These are phyloP conservation scores for Penicillium robsamsonii DNA, from an alignment of 495 filamentous ascomycete genomes.

Conservation along the genomic window DNA sequence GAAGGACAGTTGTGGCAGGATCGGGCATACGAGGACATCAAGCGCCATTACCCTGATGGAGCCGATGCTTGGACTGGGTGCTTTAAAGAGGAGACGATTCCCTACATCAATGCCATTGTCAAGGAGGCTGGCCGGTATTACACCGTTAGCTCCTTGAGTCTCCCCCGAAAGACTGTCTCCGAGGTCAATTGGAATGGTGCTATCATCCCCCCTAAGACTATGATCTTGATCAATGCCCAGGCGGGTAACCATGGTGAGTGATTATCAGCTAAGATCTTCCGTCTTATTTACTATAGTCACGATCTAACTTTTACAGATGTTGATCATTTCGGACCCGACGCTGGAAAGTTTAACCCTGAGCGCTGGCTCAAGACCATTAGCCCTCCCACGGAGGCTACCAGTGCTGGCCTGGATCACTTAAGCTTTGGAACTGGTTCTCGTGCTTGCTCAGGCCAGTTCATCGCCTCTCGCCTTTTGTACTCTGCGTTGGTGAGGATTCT, in stretches of 20 bases:
- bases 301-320: slow-evolving; percentile 30
- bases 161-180: slow-evolving; percentile 50
- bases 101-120: slow-evolving; percentile 49
- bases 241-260: slow-evolving; percentile 55
- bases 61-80: slow-evolving; percentile 49
- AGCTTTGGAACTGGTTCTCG: slow-evolving; percentile 56
- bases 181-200: slow-evolving; percentile 56
- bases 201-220: slow-evolving; percentile 53
- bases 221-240: slow-evolving; percentile 58
- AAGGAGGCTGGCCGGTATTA: slow-evolving; percentile 57
- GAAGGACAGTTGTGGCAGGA: slow-evolving; percentile 52
- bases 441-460: slow-evolving; percentile 51
- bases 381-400: slow-evolving; percentile 37
- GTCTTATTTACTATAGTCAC: background rate
- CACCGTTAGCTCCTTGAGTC: slow-evolving; percentile 53
- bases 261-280: background rate
- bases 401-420: slow-evolving; percentile 41
- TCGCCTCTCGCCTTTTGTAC: slow-evolving; percentile 52
- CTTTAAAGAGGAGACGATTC: slow-evolving; percentile 47
- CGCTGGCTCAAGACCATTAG: slow-evolving; percentile 46
- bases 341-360: slow-evolving; percentile 52
- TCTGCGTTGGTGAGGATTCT: slow-evolving; percentile 48
- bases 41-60: slow-evolving; percentile 43
- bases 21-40: slow-evolving; percentile 54
- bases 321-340: slow-evolving; percentile 50